Conservation (phyloP, 192 early-diverging fungal species). For the Backusella luteola region DNA sequence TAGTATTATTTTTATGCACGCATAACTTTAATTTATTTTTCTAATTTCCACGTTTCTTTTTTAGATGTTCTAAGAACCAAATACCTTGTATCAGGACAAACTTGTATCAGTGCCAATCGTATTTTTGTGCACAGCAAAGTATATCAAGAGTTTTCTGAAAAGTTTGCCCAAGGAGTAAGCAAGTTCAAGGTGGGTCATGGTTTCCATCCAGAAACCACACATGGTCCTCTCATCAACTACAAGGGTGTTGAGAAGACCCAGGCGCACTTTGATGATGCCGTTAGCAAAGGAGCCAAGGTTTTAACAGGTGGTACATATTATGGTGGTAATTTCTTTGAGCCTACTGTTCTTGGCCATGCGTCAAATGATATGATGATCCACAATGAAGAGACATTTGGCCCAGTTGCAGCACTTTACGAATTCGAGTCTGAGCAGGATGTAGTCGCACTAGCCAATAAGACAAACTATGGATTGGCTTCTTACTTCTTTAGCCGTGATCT, state of each 20-base stretch:
- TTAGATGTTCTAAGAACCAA: slow-evolving; percentile 24
- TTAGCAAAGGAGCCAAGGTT: slow-evolving; percentile 68
- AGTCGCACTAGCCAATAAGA: slow-evolving; percentile 68
- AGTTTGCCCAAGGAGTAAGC: slow-evolving; percentile 52
- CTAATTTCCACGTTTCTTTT: slow-evolving; percentile 16
- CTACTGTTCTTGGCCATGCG: slow-evolving; percentile 77
- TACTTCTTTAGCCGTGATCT: slow-evolving; percentile 83
- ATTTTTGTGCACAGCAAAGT: slow-evolving; percentile 72
- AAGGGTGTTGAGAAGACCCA: slow-evolving; percentile 67
- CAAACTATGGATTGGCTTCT: slow-evolving; percentile 71
- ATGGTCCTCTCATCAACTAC: slow-evolving; percentile 83
- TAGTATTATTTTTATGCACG: not conserved
- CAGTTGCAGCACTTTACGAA: slow-evolving; percentile 71
- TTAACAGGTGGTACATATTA: slow-evolving; percentile 59
- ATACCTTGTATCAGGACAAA: slow-evolving; percentile 79
- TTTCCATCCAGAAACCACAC: slow-evolving; percentile 56
- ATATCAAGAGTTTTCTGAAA: slow-evolving; percentile 61
- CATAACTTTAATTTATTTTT: not conserved
- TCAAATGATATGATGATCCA: slow-evolving; percentile 65
- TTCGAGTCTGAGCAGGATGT: slow-evolving; percentile 83
- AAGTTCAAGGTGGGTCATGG: slow-evolving; percentile 75
- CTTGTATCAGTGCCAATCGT: slow-evolving; percentile 77
- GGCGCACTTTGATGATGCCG: slow-evolving; percentile 68
- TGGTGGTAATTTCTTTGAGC: slow-evolving; percentile 77
- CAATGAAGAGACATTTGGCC: slow-evolving; percentile 89